Base-by-base conservation (phyloP, 202 grass and related monocot species). In the Hordeum pubiflorum region DNA sequence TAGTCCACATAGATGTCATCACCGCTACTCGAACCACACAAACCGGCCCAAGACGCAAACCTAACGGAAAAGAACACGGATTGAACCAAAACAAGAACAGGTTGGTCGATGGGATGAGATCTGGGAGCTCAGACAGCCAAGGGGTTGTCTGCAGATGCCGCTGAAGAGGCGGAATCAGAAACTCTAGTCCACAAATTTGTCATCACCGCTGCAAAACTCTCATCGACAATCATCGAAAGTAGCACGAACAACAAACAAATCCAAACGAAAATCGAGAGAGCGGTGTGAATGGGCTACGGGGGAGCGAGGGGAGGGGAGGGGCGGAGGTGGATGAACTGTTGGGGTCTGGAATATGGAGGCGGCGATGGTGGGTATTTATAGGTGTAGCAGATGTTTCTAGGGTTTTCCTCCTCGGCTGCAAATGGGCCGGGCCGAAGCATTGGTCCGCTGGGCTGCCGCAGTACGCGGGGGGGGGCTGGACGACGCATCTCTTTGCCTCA, bases 121-220 rank as follows among this genome's bases (percentile, higher is more conserved):
- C 69, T 76, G 74, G 60, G 67, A 79, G 85, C 85, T 84, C 66
- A 91, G 85, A 87, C 81, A 87, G 82, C 85, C 89, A 87, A 81
- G 85, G 85, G 81, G 31, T 89, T 84, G 85, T 81, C 89, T 17
- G 84, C 81, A 87, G 75, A 79, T 83, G 82, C 83, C 29, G 68
- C 82, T 13, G 9, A 33, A 69, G 64, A 20, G 36, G 73, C 20
- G 81, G 69, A 36, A 70, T 89, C 87, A 70, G 83, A 86, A 89
- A 89, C 83, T 89, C 87, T 89, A 89, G 83, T 89, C 87, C 79
- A 82, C 67, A 75, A 75, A 22, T 76, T 74, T 80, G 40, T 86
- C 89, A 81, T 89, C 86, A 91, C 41, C 68, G 37, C 84, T 33
- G 18, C 32, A 43, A 55, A 5, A 11, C 9, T 6, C 14, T 15